Conservation (phyloP, 2,329 filamentous ascomycete genomes). For the Diaporthe sp. region DNA sequence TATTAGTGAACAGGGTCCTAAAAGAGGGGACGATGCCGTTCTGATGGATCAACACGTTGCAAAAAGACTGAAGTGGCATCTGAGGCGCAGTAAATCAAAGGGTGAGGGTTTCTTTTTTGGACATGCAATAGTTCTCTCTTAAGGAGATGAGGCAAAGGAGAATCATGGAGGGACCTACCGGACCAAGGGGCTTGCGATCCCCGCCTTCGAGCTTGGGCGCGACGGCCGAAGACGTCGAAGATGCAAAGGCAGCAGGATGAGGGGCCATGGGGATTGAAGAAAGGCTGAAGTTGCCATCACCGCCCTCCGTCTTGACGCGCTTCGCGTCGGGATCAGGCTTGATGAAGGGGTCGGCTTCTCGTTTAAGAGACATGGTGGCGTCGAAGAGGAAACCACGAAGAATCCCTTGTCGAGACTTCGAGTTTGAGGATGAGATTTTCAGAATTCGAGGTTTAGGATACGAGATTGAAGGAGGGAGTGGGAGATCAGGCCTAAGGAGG, state of each 20-base stretch:
- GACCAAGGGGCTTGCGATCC: slow-evolving; percentile 19
- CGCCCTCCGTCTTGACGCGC: slow-evolving; percentile 32
- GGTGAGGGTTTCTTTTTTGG: not conserved
- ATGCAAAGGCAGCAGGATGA: not conserved
- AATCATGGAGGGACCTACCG: not conserved
- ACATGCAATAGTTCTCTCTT: too few relatives aligned
- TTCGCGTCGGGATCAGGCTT: slow-evolving; percentile 30
- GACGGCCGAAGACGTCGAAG: not conserved
- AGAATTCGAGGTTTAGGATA: not conserved
- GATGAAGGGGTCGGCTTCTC: slow-evolving; percentile 21
- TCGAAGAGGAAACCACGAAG: too few relatives aligned
- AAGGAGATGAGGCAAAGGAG: not conserved
- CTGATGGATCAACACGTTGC: too few relatives aligned
- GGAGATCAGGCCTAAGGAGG: not conserved
- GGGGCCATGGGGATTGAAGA: slow-evolving; percentile 29
- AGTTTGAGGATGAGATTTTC: not conserved
- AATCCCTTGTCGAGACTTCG: not conserved
- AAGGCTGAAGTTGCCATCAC: slow-evolving; percentile 7
- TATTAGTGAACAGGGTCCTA: not conserved
- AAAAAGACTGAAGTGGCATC: not conserved
- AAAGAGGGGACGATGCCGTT: too few relatives aligned
- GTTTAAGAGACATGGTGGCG: slow-evolving; percentile 22
- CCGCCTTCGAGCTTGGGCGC: not conserved
- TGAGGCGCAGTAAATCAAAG: not conserved
- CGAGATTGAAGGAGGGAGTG: not conserved